Evolutionary conservation across 2,329 filamentous ascomycete species (phyloP).

Genomic region (Cercospora berteroae): DNA sequence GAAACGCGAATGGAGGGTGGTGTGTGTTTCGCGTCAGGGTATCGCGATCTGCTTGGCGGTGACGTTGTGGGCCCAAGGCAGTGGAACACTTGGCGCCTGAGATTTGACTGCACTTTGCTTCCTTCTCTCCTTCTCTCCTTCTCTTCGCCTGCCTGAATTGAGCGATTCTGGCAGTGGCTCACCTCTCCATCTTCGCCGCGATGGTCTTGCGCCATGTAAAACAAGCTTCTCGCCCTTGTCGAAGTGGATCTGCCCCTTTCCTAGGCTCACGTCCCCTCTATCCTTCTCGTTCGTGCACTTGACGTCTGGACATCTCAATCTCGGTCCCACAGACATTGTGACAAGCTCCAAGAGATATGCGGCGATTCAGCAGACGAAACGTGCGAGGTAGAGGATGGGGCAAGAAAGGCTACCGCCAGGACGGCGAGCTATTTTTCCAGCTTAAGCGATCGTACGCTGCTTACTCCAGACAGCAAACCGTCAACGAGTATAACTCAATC

Average conservation of each 20-base stretch:
- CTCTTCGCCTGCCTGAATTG: background rate
- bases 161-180: no score
- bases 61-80: background rate
- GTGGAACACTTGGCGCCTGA: background rate
- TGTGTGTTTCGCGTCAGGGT: background rate
- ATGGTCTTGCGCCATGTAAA: background rate
- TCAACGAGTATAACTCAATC: background rate
- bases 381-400: constrained; percentile 5
- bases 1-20: background rate
- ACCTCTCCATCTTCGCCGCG: background rate
- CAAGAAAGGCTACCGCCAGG: constrained; percentile 6
- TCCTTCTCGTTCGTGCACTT: background rate
- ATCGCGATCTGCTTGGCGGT: background rate
- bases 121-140: background rate
- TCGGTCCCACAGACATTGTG: background rate
- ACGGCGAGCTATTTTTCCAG: constrained; percentile 7
- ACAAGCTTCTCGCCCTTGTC: background rate
- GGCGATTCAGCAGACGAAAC: constrained; percentile 6
- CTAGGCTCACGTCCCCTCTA: background rate
- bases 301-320: background rate
- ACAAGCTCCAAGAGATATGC: background rate
- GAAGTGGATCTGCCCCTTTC: background rate
- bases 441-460: constrained; percentile 11
- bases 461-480: background rate
- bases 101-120: background rate